Evolutionary conservation across 441 rosid species (phyloP), one percentile per base, ranked within the genome.

Genomic region (Flueggea neowawraea): DNA sequence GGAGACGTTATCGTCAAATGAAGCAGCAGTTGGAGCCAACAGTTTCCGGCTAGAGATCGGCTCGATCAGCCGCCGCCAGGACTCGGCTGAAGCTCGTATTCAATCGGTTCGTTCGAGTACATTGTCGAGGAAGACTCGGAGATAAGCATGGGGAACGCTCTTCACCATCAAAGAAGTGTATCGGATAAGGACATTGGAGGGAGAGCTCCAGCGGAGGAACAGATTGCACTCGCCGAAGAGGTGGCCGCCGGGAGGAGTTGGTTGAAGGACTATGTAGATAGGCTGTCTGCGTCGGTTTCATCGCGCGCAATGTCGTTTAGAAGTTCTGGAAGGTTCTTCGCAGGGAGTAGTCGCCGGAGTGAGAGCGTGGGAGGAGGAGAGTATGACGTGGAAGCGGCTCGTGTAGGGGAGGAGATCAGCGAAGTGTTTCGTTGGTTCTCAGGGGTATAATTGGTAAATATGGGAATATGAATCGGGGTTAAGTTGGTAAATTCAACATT

Each of bases 341-440:
- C 75, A 0, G 96, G 98, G 16, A 90, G 97, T 59, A 87, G 96
- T 71, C 78, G 97, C 44, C 75, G 95, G 73, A 89, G 70, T 44
- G 97, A 86, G 44, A 64, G 70, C 2, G 45, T 63, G 56, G 68
- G 43, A 6, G 71, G 53, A 57, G 82, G 72, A 48, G 96, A 93
- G 7, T 82, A 75, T 43, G 98, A 88, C 58, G 28, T 81, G 63
- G 95, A 90, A 65, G 82, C 81, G 2, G 75, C 75, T 33, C 80
- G 79, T 15, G 71, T 67, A 4, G 98, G 96, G 2, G 98, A 90
- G 67, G 98, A 94, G 73, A 90, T 89, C 53, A 88, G 86, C 55
- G 98, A 94, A 64, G 63, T 87, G 58, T 94, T 94, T 71, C 86
- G 96, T 54, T 94, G 98, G 97, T 72, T 87, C 44, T 94, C 98